Evolutionary conservation across 2,329 filamentous ascomycete species (phyloP).

Genomic region (Colletotrichum navitas): DNA sequence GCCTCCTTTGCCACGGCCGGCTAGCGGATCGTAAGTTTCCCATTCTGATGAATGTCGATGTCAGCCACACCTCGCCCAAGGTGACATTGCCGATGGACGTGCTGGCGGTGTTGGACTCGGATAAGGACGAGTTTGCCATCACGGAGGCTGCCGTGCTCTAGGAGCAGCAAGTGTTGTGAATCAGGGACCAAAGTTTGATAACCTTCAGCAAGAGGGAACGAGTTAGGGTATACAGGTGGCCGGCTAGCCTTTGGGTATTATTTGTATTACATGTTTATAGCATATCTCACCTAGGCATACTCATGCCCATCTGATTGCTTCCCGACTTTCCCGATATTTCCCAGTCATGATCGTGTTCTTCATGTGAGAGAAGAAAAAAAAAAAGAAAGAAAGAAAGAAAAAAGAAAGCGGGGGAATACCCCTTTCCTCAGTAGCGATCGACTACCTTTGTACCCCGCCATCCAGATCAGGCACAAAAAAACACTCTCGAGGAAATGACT

Average conservation of each 20-base stretch:
- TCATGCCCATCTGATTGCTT: constrained; percentile 5
- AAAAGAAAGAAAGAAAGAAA: background rate
- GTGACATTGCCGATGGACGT: constrained; percentile 57
- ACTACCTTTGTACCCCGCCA: constrained; percentile 19
- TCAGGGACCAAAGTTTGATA: background rate
- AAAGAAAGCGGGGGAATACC: background rate
- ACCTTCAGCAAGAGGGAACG: background rate
- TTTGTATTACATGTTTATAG: constrained; percentile 35
- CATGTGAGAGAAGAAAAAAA: background rate
- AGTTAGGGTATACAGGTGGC: background rate
- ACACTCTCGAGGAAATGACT: constrained; percentile 38
- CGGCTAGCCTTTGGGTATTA: constrained; percentile 25
- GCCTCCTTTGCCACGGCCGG: constrained; percentile 52
- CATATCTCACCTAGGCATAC: constrained; percentile 5
- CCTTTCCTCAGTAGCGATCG: constrained; percentile 9
- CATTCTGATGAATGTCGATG: constrained; percentile 57
- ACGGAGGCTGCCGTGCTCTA: constrained; percentile 44
- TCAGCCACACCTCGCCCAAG: constrained; percentile 58
- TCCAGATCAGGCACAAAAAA: constrained; percentile 30
- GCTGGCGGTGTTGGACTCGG: constrained; percentile 54
- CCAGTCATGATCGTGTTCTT: constrained; percentile 28
- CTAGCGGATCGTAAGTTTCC: constrained; percentile 52
- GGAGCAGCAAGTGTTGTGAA: background rate
- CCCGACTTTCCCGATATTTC: constrained; percentile 6
- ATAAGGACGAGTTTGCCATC: constrained; percentile 52